Conservation (phyloP, 1,139 yeast genomes). For the Spencermartinsiella ligniputridi region DNA sequence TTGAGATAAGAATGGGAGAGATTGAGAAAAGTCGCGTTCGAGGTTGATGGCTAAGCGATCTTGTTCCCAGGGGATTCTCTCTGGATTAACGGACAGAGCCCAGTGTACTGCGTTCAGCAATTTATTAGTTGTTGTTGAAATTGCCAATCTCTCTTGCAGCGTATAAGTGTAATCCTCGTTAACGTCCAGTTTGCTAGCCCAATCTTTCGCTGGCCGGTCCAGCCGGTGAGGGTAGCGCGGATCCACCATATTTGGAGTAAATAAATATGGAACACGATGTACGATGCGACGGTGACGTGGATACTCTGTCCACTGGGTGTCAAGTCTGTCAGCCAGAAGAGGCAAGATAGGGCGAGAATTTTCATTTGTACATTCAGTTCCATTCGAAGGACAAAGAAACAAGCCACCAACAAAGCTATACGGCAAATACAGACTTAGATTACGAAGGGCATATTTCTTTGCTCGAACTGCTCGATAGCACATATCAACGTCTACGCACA, state of each 20-base stretch:
- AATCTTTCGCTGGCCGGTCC: slow-evolving; percentile 30
- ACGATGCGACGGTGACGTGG: slow-evolving; percentile 32
- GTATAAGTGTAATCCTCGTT: slow-evolving; percentile 49
- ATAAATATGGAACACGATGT: slow-evolving; percentile 56
- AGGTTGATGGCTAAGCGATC: slow-evolving; percentile 16
- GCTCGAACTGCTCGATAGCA: slow-evolving; percentile 65
- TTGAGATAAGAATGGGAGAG: background rate
- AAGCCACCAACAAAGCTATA: slow-evolving; percentile 63
- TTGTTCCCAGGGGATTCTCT: slow-evolving; percentile 20
- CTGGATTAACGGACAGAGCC: slow-evolving; percentile 12
- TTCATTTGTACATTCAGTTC: slow-evolving; percentile 29
- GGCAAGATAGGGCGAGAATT: slow-evolving; percentile 50
- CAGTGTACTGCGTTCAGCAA: slow-evolving; percentile 18
- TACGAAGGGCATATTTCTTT: slow-evolving; percentile 51
- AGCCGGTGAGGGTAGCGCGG: slow-evolving; percentile 39
- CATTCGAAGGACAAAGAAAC: slow-evolving; percentile 46
- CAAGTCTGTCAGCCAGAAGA: slow-evolving; percentile 53
- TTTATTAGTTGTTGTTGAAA: slow-evolving; percentile 31
- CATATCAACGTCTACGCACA: slow-evolving; percentile 41
- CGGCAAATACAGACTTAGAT: slow-evolving; percentile 51
- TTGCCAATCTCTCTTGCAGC: slow-evolving; percentile 38
- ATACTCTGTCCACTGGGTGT: slow-evolving; percentile 43
- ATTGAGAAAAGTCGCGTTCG: slow-evolving; percentile 5
- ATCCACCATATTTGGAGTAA: slow-evolving; percentile 46
- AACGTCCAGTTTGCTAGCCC: slow-evolving; percentile 49